phyloP scores from a whole-genome alignment of 1,139 yeast genomes.

The Protomyces gravidus region DNA sequence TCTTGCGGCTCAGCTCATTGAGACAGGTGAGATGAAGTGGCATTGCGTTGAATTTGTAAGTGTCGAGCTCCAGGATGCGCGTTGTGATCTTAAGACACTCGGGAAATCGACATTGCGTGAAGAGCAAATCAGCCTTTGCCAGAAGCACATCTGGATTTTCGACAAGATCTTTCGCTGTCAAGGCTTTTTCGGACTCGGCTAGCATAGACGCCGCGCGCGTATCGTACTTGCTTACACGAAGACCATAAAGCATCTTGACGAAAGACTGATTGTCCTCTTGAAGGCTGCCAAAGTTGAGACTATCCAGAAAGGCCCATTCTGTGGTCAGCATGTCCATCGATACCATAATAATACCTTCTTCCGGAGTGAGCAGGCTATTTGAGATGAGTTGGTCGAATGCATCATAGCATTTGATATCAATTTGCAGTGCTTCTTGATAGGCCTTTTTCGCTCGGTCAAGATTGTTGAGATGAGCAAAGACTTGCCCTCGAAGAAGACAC shows the following conservation, averaged over 20 bases:
- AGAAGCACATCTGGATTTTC: slow-evolving; percentile 66
- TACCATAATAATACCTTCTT: slow-evolving; percentile 48
- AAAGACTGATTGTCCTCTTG: slow-evolving; percentile 71
- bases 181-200: slow-evolving; percentile 56
- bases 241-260: slow-evolving; percentile 67
- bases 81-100: slow-evolving; percentile 72
- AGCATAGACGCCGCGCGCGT: slow-evolving; percentile 38
- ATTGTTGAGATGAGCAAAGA: slow-evolving; percentile 77
- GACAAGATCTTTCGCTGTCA: slow-evolving; percentile 64
- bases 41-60: slow-evolving; percentile 64
- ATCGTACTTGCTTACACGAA: slow-evolving; percentile 65
- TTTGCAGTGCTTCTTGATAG: slow-evolving; percentile 77
- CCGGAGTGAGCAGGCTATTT: slow-evolving; percentile 73
- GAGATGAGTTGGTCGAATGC: slow-evolving; percentile 78
- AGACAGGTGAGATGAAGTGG: slow-evolving; percentile 81
- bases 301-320: slow-evolving; percentile 69
- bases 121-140: slow-evolving; percentile 66
- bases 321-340: slow-evolving; percentile 25
- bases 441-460: slow-evolving; percentile 84
- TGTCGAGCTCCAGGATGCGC: slow-evolving; percentile 53
- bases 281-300: slow-evolving; percentile 61
- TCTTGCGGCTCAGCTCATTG: slow-evolving; percentile 77
- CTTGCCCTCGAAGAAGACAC: slow-evolving; percentile 78
- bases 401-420: slow-evolving; percentile 89
- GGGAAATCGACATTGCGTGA: slow-evolving; percentile 73